phyloP scores from a whole-genome alignment of 2,329 filamentous ascomycete species.

The Penicillium digitatum region DNA sequence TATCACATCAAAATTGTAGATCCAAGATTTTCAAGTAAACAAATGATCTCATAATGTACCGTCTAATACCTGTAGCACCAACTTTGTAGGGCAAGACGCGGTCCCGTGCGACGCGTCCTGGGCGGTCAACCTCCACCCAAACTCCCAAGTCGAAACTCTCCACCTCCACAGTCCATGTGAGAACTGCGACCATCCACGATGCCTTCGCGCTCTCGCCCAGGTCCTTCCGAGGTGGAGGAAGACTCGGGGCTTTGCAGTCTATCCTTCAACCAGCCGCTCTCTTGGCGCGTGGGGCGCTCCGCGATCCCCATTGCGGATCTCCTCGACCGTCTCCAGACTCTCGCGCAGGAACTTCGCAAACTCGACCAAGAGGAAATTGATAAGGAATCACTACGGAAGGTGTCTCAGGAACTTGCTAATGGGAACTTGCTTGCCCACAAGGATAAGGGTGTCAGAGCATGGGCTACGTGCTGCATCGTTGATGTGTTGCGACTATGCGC shows the following conservation, averaged over 20 bases:
- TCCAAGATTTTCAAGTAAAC: not conserved
- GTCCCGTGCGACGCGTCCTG: slow-evolving; percentile 20
- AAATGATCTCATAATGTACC: not conserved
- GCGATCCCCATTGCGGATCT: slow-evolving; percentile 80
- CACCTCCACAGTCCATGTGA: slow-evolving; percentile 22
- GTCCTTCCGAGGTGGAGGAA: slow-evolving; percentile 34
- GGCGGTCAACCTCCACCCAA: slow-evolving; percentile 25
- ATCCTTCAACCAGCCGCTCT: slow-evolving; percentile 77
- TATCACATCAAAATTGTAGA: not conserved
- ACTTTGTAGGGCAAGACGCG: slow-evolving; percentile 8
- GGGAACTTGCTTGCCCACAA: slow-evolving; percentile 83
- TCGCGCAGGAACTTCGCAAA: slow-evolving; percentile 76
- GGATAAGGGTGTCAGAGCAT: slow-evolving; percentile 88
- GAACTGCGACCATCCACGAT: slow-evolving; percentile 30
- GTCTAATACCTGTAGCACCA: not conserved
- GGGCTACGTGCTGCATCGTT: slow-evolving; percentile 81
- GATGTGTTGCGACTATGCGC: slow-evolving; percentile 91
- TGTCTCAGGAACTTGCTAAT: slow-evolving; percentile 79
- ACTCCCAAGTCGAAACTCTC: slow-evolving; percentile 17
- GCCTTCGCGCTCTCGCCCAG: slow-evolving; percentile 44
- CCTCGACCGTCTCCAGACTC: slow-evolving; percentile 70
- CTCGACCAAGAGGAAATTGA: slow-evolving; percentile 85
- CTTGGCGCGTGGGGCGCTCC: slow-evolving; percentile 81
- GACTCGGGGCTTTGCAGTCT: slow-evolving; percentile 49
- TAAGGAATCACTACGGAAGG: slow-evolving; percentile 73